Conservation (phyloP, 2,329 filamentous ascomycete species). For the Davidsoniella eucalypti region DNA sequence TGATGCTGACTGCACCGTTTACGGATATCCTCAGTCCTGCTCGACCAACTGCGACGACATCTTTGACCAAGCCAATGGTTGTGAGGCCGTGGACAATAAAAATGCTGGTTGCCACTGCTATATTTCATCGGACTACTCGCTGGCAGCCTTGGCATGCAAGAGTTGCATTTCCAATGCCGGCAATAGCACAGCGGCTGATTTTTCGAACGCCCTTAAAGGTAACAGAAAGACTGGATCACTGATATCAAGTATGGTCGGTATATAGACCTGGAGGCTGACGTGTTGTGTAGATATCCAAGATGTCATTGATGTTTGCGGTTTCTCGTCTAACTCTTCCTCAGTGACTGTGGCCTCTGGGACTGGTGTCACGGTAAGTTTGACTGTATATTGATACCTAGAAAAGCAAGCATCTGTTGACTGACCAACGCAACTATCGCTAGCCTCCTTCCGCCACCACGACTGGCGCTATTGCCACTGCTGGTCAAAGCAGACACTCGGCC, state of each 20-base stretch:
- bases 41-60: slow-evolving; percentile 5
- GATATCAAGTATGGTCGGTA: too few species aligned
- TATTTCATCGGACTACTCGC: slow-evolving; percentile 2
- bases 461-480: slow-evolving; percentile 2
- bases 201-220: slow-evolving; percentile 1
- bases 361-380: not conserved
- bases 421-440: not conserved
- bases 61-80: slow-evolving; percentile 8
- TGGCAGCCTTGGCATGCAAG: slow-evolving; percentile 6
- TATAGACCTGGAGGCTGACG: not conserved
- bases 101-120: slow-evolving; percentile 5
- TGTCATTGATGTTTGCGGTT: slow-evolving; percentile 9
- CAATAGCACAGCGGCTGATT: not conserved
- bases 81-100: not conserved
- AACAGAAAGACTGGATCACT: not conserved
- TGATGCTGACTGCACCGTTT: not conserved
- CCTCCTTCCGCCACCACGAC: not conserved
- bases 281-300: slow-evolving; percentile 3
- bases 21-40: slow-evolving; percentile 7
- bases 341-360: not conserved
- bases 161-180: slow-evolving; percentile 3
- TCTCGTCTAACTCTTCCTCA: not conserved
- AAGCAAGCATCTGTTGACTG: not conserved
- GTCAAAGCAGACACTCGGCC: not conserved
- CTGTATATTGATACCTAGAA: too few species aligned